Base-by-base conservation (phyloP, 371 early-diverging fungal genomes). In the Basidiobolus heterosporus region DNA sequence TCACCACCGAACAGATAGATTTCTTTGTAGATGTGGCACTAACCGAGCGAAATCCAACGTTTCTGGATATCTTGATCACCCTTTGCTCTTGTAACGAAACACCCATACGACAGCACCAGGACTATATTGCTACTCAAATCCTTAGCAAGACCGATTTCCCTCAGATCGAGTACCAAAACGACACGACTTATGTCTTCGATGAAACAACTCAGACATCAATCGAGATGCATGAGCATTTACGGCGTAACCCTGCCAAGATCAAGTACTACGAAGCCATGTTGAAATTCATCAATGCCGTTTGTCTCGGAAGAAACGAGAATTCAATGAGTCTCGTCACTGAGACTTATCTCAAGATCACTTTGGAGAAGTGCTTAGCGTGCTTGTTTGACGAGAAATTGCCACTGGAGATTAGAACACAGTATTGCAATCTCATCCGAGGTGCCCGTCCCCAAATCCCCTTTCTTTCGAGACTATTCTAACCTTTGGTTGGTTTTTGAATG, bases 341-440 rank as follows among this genome's bases (percentile, higher is more conserved):
- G 2, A 38, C 14, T 0, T 56, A 59, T 18, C 47, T 41, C 2
- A 53, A 56, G 22, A 38, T 70, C 14, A 51, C 57, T 2, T 45
- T 64, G 21, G 56, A 67, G 35, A 59, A 62, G 7, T 70, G 71
- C 49, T 38, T 62, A 3, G 40, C 57, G 13, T 64, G 64, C 19
- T 1, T 74, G 13, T 56, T 59, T 17, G 55, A 64, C 43, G 48
- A 55, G 7, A 49, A 51, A 11, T 41, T 74, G 3, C 71, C 71
- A 0, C 47, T 43, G 16, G 49, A 39, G 14, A 51, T 70, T 6
- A 50, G 68, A 14, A 57, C 66, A 1, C 52, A 48, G 11, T 69
- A 63, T 47, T 63, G 64, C 41, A 62, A 70, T 52, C 38, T 64
- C 41, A 40, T 74, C 8, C 46, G 57, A 67, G 67, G 70, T 68